A percentile compares a stretch with the other conserved stretches of the same genome.
Evolutionary conservation across 1,284 basidiomycete genomes (phyloP).

Genomic region (Anthracocystis walkeri): DNA sequence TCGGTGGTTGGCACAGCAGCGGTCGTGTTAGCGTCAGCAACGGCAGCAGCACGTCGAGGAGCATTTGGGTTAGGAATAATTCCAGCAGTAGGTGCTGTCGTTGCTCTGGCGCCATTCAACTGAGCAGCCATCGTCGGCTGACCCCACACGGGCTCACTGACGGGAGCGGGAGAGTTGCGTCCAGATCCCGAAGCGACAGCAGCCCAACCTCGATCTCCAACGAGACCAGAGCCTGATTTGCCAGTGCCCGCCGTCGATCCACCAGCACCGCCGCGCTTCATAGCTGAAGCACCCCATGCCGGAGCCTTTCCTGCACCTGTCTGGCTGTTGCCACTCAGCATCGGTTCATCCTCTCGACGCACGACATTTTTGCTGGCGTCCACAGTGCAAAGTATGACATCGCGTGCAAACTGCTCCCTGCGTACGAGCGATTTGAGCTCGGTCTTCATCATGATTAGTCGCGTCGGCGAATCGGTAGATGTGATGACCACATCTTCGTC

Average conservation of each 20-base stretch:
- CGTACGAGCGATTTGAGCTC: constrained; percentile 45
- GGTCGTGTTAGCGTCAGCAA: background rate
- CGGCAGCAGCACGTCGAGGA: constrained; percentile 15
- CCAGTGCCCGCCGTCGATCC: constrained; percentile 2
- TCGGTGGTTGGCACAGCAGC: background rate
- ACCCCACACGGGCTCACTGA: constrained; percentile 29
- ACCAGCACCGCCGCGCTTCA: constrained; percentile 28
- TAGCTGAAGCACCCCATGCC: constrained; percentile 30
- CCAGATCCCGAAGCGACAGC: constrained; percentile 48
- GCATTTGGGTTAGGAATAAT: constrained; percentile 47
- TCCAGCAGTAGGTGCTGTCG: constrained; percentile 26
- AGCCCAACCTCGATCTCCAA: constrained; percentile 44
- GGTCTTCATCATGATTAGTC: constrained; percentile 51
- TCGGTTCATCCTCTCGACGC: constrained; percentile 43
- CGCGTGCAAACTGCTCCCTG: constrained; percentile 42
- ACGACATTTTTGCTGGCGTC: constrained; percentile 37
- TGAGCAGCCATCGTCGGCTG: constrained; percentile 35
- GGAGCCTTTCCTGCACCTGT: constrained; percentile 13
- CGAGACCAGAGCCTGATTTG: constrained; percentile 23
- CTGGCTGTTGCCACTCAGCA: constrained; percentile 15
- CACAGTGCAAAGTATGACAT: constrained; percentile 45
- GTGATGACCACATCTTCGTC: constrained; percentile 64
- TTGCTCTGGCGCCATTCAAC: constrained; percentile 8
- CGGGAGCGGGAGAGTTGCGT: constrained; percentile 35
- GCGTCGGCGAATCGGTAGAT: constrained; percentile 44